phyloP scores from a whole-genome alignment of 1,284 basidiomycete species.

The Marasmius oreades region DNA sequence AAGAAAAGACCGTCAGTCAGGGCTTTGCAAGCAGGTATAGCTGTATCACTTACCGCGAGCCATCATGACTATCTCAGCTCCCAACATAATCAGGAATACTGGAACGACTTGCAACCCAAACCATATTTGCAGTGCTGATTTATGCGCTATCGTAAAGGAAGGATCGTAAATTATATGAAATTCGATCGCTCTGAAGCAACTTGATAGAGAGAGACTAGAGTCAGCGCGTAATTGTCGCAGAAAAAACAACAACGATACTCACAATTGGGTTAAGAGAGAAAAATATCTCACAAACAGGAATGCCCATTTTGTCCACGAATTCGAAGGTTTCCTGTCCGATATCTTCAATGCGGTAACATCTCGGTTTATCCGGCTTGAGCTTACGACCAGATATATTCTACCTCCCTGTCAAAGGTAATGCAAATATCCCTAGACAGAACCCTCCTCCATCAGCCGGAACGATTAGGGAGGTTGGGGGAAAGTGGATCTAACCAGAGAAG shows the following conservation, averaged over 20 bases:
- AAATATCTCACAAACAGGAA: constrained; percentile 23
- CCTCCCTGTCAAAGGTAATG: constrained; percentile 21
- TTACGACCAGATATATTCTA: constrained; percentile 21
- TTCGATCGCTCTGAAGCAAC: constrained; percentile 14
- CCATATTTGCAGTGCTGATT: constrained; percentile 17
- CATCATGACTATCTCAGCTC: constrained; percentile 22
- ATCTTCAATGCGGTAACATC: background rate
- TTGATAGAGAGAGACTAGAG: constrained; percentile 2
- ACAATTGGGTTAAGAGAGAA: constrained; percentile 18
- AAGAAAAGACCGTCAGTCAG: background rate
- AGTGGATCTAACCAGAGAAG: background rate
- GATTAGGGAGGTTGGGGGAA: background rate
- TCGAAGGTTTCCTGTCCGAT: constrained; percentile 17
- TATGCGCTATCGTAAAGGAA: background rate
- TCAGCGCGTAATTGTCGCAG: background rate
- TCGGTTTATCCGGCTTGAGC: background rate
- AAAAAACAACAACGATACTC: background rate
- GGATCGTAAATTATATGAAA: constrained; percentile 3
- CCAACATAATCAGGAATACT: constrained; percentile 16
- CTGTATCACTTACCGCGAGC: constrained; percentile 14
- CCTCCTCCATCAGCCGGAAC: background rate
- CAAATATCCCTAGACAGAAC: constrained; percentile 15
- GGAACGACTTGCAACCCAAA: constrained; percentile 18
- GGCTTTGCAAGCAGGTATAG: background rate
- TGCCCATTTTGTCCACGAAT: constrained; percentile 20